Evolutionary conservation across 2,329 filamentous ascomycete species (phyloP).

Genomic region (Neobulgaria alba): DNA sequence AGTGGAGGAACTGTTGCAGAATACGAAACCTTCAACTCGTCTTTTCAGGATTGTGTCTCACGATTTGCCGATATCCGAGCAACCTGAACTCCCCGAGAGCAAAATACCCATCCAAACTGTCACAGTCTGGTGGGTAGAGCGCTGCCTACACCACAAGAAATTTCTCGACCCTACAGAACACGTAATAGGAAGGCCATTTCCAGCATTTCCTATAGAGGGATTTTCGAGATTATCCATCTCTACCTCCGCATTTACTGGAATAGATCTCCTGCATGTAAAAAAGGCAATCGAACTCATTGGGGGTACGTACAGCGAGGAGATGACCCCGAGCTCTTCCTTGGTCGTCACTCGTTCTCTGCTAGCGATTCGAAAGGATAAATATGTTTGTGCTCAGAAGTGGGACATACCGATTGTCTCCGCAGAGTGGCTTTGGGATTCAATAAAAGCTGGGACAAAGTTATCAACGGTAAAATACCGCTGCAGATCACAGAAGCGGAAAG

Average conservation of each 20-base stretch:
- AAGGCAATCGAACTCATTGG: slow-evolving; percentile 70
- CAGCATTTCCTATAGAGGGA: slow-evolving; percentile 57
- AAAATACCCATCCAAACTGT: slow-evolving; percentile 42
- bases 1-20: slow-evolving; percentile 8
- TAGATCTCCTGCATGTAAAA: slow-evolving; percentile 78
- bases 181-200: slow-evolving; percentile 69
- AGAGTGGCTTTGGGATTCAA: slow-evolving; percentile 80
- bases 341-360: slow-evolving; percentile 50
- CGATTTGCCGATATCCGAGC: slow-evolving; percentile 27
- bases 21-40: slow-evolving; percentile 1
- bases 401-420: slow-evolving; percentile 71
- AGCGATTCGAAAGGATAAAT: slow-evolving; percentile 60
- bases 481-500: slow-evolving; percentile 22
- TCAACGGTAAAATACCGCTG: slow-evolving; percentile 39
- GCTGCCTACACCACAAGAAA: slow-evolving; percentile 68
- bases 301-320: slow-evolving; percentile 69
- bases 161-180: slow-evolving; percentile 62
- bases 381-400: slow-evolving; percentile 66
- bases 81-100: slow-evolving; percentile 27
- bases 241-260: slow-evolving; percentile 73
- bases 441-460: slow-evolving; percentile 47
- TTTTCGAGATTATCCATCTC: slow-evolving; percentile 56
- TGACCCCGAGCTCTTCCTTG: slow-evolving; percentile 64
- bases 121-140: slow-evolving; percentile 91
- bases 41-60: slow-evolving; percentile 37